Conservation (phyloP, 108 stramenopile genomes). For the Parietichytrium sp. region DNA sequence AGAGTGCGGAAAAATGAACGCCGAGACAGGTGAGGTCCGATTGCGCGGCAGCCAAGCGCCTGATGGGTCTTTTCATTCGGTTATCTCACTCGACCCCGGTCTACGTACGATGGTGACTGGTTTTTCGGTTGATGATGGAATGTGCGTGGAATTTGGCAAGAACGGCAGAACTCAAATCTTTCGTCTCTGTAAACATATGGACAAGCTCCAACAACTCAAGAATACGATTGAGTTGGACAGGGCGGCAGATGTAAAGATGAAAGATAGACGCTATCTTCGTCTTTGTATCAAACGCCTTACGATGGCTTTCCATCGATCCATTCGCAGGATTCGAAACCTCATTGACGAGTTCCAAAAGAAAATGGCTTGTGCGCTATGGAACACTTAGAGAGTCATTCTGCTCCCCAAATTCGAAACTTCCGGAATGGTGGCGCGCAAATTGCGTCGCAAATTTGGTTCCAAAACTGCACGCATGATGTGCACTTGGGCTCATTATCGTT, state of each 20-base stretch:
- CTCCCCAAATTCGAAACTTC: not conserved
- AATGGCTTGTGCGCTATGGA: not conserved
- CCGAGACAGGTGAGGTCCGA: too few species aligned
- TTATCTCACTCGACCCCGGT: not conserved
- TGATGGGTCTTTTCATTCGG: not conserved
- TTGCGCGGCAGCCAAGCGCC: not conserved
- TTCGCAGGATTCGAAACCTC: not conserved
- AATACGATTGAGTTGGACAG: not conserved
- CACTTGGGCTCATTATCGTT: not conserved
- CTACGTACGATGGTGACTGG: not conserved
- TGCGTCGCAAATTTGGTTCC: not conserved
- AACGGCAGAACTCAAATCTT: not conserved
- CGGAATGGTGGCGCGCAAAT: not conserved
- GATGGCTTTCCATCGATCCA: too few species aligned
- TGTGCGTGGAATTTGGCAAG: not conserved
- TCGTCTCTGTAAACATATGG: not conserved
- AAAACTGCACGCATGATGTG: not conserved
- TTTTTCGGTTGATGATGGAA: not conserved
- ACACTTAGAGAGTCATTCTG: not conserved
- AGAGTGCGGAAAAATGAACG: too few species aligned
- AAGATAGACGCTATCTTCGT: too few species aligned
- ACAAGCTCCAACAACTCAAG: not conserved
- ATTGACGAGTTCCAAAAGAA: not conserved
- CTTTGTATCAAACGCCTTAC: too few species aligned
- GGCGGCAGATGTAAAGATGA: too few species aligned